Conservation (phyloP, 2,329 filamentous ascomycete species). For the Colletotrichum spaethianum region DNA sequence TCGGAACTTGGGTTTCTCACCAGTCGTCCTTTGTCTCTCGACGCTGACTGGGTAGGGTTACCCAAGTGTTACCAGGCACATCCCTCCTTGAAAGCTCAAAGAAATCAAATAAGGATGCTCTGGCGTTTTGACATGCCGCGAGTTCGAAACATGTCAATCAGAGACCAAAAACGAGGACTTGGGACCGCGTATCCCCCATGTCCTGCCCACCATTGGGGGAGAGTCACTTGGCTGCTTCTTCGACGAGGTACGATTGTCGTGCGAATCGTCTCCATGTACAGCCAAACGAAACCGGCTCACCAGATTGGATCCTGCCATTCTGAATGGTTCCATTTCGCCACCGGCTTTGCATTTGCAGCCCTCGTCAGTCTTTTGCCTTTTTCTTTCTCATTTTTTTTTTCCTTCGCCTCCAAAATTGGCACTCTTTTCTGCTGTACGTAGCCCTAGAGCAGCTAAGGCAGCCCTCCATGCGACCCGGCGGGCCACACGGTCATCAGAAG, state of each 20-base stretch:
- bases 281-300: slow-evolving; percentile 20
- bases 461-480: slow-evolving; percentile 35
- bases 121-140: slow-evolving; percentile 33
- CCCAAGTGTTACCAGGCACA: slow-evolving; percentile 47
- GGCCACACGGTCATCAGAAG: slow-evolving; percentile 37
- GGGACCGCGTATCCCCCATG: slow-evolving; percentile 12
- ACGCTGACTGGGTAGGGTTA: slow-evolving; percentile 30
- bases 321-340: slow-evolving; percentile 60
- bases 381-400: slow-evolving; percentile 5
- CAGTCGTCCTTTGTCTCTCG: slow-evolving; percentile 23
- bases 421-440: slow-evolving; percentile 37
- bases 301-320: slow-evolving; percentile 53
- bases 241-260: slow-evolving; percentile 3
- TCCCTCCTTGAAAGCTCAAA: slow-evolving; percentile 20
- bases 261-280: not conserved
- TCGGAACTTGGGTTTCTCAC: slow-evolving; percentile 47
- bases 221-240: slow-evolving; percentile 15
- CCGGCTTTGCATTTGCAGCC: slow-evolving; percentile 53
- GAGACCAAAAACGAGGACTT: slow-evolving; percentile 16
- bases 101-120: slow-evolving; percentile 34
- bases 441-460: slow-evolving; percentile 39
- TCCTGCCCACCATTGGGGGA: not conserved
- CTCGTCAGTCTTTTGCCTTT: slow-evolving; percentile 30
- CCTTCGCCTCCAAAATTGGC: slow-evolving; percentile 32
- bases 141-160: slow-evolving; percentile 16